A percentile compares a stretch with the other conserved stretches of the same genome.
Evolutionary conservation across 2,329 filamentous ascomycete species (phyloP).

Genomic region (Pseudogymnoascus sp.): DNA sequence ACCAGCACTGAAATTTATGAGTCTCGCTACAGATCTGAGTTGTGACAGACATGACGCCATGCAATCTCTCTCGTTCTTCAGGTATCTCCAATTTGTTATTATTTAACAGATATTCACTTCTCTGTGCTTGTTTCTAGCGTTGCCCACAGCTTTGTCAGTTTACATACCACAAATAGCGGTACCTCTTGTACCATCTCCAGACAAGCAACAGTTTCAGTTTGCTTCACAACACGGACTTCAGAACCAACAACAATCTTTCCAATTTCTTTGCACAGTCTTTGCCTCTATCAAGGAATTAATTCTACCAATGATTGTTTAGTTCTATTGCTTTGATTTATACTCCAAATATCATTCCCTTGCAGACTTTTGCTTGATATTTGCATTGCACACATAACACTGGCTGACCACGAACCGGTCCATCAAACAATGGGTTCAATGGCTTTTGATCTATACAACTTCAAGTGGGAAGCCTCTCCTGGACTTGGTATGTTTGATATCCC

Average conservation of each 20-base stretch:
- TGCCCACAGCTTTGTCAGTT: not conserved
- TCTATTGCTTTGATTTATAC: not conserved
- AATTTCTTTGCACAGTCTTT: not conserved
- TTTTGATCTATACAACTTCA: conserved; percentile 13
- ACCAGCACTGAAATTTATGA: not conserved
- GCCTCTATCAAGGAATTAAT: not conserved
- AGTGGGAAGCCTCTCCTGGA: conserved; percentile 26
- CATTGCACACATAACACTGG: not conserved
- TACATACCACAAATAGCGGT: not conserved
- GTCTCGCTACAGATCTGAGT: not conserved
- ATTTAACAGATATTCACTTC: not conserved
- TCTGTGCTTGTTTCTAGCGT: not conserved
- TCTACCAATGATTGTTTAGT: not conserved
- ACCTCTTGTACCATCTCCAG: not conserved
- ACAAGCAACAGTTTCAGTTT: not conserved
- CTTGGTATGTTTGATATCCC: conserved; percentile 18
- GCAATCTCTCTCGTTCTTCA: not conserved
- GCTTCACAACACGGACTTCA: not conserved
- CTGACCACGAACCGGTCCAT: not conserved
- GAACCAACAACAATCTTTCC: not conserved
- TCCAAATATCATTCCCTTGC: not conserved
- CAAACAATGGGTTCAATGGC: conserved; percentile 17
- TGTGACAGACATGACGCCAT: not conserved
- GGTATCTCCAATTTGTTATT: not conserved
- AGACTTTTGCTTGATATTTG: not conserved